Evolutionary conservation across 768 basidiomycete genomes (phyloP), one percentile per base, ranked within the genome.

Genomic region (Gymnopilus dilepis): DNA sequence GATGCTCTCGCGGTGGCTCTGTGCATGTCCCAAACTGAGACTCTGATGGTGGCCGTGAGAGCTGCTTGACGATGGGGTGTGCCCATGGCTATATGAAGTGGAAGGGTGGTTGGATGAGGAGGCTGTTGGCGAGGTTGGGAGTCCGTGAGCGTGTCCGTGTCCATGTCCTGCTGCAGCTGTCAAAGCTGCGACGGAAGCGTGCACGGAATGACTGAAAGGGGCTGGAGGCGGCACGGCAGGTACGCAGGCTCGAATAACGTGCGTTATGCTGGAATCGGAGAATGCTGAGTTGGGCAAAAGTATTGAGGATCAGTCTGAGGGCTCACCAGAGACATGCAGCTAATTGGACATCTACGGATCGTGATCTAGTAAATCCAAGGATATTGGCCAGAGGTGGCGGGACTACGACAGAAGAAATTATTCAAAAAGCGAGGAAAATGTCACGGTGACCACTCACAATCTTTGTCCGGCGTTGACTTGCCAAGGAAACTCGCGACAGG

Each of bases 261-360:
- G 81, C 0, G 88, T 86, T 6, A 85, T 83, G 48, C 90, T 91
- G 33, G 1, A 62, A 13, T 17, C 26, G 21, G 9, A 41, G 19
- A 6, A 41, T 37, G 7, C 6, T 6, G 13, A 7, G 34, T 6
- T 45, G 43, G 12, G 17, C n/a, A 43, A 24, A 45, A n/a, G n/a
- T n/a, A n/a, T n/a, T n/a, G 43, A 26, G 9, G 33, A 17, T 28
- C n/a, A 9, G 31, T 30, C 8, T 19, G 4, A 17, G 3, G 3
- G 17, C 45, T 50, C 69, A 90, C 90, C 90, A 92, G 15, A 90
- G 69, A 66, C 86, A 86, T 0, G 90, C 89, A 1, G 89, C 86
- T 1, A 93, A 73, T 62, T 92, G 90, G 9, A 89, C 82, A 19
- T 89, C 86, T 0, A 80, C 71, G 3, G 77, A 75, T 1, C 89